Evolutionary conservation across 805 yeast genomes (phyloP).

Genomic region (Candida railenensis): DNA sequence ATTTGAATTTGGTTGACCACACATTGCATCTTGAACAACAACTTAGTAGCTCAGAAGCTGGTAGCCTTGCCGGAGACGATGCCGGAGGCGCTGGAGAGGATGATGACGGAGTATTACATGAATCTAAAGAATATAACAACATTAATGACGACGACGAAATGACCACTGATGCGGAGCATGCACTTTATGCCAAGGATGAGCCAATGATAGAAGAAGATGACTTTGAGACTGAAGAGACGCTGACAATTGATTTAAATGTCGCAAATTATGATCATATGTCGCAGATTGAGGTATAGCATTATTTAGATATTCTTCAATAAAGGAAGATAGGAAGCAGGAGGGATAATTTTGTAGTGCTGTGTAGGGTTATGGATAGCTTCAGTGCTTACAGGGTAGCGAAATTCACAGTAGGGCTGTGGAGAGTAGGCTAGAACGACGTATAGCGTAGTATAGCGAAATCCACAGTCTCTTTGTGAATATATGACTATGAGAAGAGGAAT

Average conservation of each 20-base stretch:
- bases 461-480: no score
- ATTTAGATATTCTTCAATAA: not conserved
- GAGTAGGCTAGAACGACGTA: no score
- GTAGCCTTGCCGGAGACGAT: slow-evolving; percentile 8
- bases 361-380: no score
- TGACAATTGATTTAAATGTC: slow-evolving; percentile 21
- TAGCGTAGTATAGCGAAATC: no score
- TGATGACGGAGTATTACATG: slow-evolving; percentile 8
- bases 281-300: slow-evolving; percentile 1
- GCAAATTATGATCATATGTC: slow-evolving; percentile 7
- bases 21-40: slow-evolving; percentile 74
- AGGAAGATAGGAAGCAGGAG: no score
- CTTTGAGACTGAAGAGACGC: slow-evolving; percentile 12
- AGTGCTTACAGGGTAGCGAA: not conserved
- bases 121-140: slow-evolving; percentile 6
- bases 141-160: slow-evolving; percentile 6
- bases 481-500: no score
- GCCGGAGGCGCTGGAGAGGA: slow-evolving; percentile 10
- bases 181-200: slow-evolving; percentile 3
- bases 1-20: slow-evolving; percentile 90
- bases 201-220: slow-evolving; percentile 9
- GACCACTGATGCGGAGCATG: slow-evolving; percentile 6
- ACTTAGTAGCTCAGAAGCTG: slow-evolving; percentile 18
- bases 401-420: not conserved
- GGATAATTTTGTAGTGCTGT: not conserved